These are phyloP conservation scores for Talaromyces rugulosus DNA, from an alignment of 2,329 filamentous ascomycete species.

Conservation along the genomic window DNA sequence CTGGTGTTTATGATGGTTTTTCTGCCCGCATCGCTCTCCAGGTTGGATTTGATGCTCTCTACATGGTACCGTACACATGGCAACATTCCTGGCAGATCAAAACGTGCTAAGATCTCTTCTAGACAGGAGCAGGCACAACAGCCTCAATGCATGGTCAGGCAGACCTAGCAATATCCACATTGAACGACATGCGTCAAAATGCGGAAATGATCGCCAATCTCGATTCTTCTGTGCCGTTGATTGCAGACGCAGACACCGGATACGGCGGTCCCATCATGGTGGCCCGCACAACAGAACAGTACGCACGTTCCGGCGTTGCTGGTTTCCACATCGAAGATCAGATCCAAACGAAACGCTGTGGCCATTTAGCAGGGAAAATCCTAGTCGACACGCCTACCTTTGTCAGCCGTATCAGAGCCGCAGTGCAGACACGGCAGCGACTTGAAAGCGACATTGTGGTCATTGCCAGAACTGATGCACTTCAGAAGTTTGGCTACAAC, in stretches of 20 bases:
- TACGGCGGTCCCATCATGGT: conserved; percentile 33
- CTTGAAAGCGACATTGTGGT: conserved; percentile 24
- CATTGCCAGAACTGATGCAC: conserved; percentile 30
- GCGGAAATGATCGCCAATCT: conserved; percentile 62
- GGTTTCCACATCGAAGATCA: conserved; percentile 52
- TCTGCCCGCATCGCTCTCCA: conserved; percentile 47
- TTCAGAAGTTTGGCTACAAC: conserved; percentile 45
- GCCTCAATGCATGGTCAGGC: conserved; percentile 59
- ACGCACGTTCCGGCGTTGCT: conserved; percentile 46
- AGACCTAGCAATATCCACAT: conserved; percentile 59
- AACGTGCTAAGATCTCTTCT: neutral
- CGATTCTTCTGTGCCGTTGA: conserved; percentile 53
- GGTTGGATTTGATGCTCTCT: conserved; percentile 47
- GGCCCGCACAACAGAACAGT: conserved; percentile 18
- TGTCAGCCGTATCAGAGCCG: neutral
- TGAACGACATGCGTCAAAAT: conserved; percentile 60
- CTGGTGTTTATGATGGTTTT: conserved; percentile 49
- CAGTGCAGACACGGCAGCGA: neutral
- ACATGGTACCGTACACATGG: conserved; percentile 39
- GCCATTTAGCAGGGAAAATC: conserved; percentile 34
- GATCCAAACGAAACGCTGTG: conserved; percentile 39
- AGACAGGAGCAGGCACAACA: conserved; percentile 56
- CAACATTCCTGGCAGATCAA: neutral
- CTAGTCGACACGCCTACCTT: conserved; percentile 15
- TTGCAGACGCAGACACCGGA: conserved; percentile 55